Evolutionary conservation across 2,329 filamentous ascomycete genomes (phyloP).

Genomic region (Exophiala sp.): DNA sequence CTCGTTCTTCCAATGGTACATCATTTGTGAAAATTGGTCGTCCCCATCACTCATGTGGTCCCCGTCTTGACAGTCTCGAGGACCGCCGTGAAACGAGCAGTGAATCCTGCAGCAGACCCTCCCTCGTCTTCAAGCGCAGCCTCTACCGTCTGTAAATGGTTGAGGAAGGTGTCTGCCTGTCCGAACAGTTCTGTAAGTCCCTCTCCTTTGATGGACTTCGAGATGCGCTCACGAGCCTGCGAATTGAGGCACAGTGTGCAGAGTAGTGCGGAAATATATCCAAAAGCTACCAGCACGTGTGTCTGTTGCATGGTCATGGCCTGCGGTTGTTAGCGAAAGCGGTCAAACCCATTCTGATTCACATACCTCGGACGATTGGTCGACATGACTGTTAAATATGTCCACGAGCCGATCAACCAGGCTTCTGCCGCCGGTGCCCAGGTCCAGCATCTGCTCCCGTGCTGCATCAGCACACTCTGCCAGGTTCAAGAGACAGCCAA

Average conservation of each 20-base stretch:
- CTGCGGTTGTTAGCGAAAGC: conserved; percentile 32
- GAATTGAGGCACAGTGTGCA: conserved; percentile 67
- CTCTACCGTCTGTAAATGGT: conserved; percentile 56
- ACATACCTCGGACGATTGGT: conserved; percentile 62
- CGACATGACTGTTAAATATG: conserved; percentile 63
- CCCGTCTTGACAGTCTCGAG: conserved; percentile 13
- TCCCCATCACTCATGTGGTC: not conserved
- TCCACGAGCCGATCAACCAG: conserved; percentile 56
- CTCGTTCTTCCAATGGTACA: conserved; percentile 8
- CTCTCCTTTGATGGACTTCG: conserved; percentile 40
- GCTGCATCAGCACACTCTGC: conserved; percentile 68
- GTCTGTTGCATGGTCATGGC: conserved; percentile 59
- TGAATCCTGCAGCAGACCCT: conserved; percentile 15
- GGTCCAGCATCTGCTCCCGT: conserved; percentile 45
- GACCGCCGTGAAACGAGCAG: conserved; percentile 13
- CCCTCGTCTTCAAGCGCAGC: conserved; percentile 26
- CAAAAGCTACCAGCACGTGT: conserved; percentile 73
- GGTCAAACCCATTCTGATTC: not conserved
- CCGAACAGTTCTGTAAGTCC: conserved; percentile 48
- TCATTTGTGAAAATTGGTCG: not conserved
- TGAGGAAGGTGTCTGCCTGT: conserved; percentile 57
- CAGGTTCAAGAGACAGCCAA: conserved; percentile 83
- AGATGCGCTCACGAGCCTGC: conserved; percentile 41
- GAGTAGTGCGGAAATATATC: conserved; percentile 77
- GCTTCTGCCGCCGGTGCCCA: conserved; percentile 35